Conservation (phyloP, 2,329 filamentous ascomycete genomes). For the Aspergillus novofumigatus region DNA sequence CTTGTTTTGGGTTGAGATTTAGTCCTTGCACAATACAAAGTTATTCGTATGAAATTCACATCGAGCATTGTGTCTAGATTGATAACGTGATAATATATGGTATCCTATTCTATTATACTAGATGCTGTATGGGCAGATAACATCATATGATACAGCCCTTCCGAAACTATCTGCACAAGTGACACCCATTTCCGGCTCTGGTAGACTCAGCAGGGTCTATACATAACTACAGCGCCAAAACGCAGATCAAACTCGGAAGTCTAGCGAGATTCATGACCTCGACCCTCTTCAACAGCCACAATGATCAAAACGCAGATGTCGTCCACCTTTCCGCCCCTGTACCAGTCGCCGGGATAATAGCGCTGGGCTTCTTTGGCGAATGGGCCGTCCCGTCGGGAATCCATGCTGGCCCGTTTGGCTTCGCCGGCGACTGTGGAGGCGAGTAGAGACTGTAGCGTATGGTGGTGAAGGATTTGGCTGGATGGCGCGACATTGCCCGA, state of each 20-base stretch:
- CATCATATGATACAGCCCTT: background rate
- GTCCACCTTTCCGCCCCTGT: constrained; percentile 89
- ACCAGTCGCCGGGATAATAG: constrained; percentile 79
- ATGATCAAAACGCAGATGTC: constrained; percentile 87
- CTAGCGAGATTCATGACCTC: background rate
- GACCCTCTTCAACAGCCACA: constrained; percentile 63
- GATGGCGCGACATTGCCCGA: constrained; percentile 8
- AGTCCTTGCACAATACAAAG: background rate
- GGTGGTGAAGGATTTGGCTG: constrained; percentile 11
- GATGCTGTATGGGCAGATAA: background rate
- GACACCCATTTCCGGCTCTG: background rate
- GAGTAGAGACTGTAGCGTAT: constrained; percentile 69
- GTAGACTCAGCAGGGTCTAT: background rate
- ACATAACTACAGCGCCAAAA: background rate
- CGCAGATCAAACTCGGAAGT: background rate
- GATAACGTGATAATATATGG: background rate
- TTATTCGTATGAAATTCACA: background rate
- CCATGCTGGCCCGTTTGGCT: constrained; percentile 79
- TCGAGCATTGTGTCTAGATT: background rate
- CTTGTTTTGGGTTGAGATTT: background rate
- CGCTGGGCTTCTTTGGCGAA: constrained; percentile 93
- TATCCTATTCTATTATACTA: background rate
- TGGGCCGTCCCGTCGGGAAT: constrained; percentile 78
- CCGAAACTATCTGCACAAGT: too few relatives aligned
- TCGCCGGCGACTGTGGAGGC: constrained; percentile 75